These are phyloP conservation scores for Solanum chiquidenum DNA, from an alignment of 257 asterid species.

Conservation along the genomic window DNA sequence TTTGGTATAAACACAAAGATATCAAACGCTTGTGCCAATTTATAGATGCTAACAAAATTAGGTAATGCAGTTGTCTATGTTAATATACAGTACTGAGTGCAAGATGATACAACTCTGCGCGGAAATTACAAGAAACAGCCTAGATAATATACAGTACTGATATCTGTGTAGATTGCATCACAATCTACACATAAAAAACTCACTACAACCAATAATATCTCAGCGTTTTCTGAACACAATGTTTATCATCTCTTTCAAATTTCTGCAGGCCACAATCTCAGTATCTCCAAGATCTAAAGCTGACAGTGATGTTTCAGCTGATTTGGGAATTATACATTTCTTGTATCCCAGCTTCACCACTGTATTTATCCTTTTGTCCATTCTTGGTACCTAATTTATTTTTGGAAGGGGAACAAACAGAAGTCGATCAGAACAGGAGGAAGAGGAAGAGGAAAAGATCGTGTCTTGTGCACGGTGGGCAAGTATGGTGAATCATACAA, in stretches of 20 bases:
- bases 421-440: neutral
- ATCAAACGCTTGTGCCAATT: neutral
- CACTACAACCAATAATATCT: neutral
- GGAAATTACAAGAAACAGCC: neutral
- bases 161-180: neutral
- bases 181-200: neutral
- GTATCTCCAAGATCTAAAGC: slow-evolving; percentile 29
- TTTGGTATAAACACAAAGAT: neutral
- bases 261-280: slow-evolving; percentile 58
- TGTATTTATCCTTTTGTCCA: slow-evolving; percentile 74
- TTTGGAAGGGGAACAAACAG: neutral
- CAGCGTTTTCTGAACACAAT: slow-evolving; percentile 37
- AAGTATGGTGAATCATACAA: neutral
- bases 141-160: neutral
- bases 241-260: slow-evolving; percentile 84
- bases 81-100: neutral
- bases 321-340: slow-evolving; percentile 65
- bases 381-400: slow-evolving; percentile 53
- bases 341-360: slow-evolving; percentile 74
- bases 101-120: neutral
- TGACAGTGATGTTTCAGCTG: slow-evolving; percentile 37
- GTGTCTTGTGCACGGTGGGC: neutral
- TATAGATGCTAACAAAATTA: neutral
- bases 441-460: neutral
- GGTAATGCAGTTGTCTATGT: slow-evolving; percentile 1